Evolutionary conservation across 352 stramenopile species (phyloP).

Genomic region (Globisporangium megalacanthum): DNA sequence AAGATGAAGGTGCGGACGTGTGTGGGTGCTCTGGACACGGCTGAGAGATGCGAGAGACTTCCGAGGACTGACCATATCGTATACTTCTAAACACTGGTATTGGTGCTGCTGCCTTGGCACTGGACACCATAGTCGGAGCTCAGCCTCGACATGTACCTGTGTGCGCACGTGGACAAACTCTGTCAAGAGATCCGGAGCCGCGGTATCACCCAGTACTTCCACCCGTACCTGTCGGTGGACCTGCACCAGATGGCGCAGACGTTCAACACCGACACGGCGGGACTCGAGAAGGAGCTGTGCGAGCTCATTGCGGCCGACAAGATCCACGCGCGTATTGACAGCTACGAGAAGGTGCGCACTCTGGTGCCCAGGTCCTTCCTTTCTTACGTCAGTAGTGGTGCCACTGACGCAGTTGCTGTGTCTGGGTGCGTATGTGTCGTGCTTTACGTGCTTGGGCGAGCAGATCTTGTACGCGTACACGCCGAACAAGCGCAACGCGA

Average conservation of each 20-base stretch:
- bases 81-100: too few species aligned
- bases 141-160: constrained; percentile 76
- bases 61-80: too few species aligned
- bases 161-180: constrained; percentile 63
- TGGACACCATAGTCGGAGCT: constrained; percentile 42
- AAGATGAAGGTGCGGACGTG: constrained; percentile 49
- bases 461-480: constrained; percentile 80
- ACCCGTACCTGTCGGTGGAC: constrained; percentile 83
- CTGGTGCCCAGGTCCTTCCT: too few species aligned
- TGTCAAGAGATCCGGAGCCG: constrained; percentile 79
- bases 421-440: neutral
- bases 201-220: constrained; percentile 88
- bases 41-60: neutral
- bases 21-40: neutral
- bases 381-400: neutral
- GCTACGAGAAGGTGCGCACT: constrained; percentile 69
- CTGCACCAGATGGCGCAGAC: constrained; percentile 81
- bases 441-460: neutral
- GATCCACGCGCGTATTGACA: constrained; percentile 83
- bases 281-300: constrained; percentile 77
- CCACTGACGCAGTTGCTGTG: neutral
- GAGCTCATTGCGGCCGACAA: constrained; percentile 68
- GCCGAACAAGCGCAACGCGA: constrained; percentile 67
- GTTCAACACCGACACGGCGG: constrained; percentile 59
- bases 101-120: neutral